Base-by-base conservation (phyloP, 352 stramenopile species). In the Phytophthora syringae region DNA sequence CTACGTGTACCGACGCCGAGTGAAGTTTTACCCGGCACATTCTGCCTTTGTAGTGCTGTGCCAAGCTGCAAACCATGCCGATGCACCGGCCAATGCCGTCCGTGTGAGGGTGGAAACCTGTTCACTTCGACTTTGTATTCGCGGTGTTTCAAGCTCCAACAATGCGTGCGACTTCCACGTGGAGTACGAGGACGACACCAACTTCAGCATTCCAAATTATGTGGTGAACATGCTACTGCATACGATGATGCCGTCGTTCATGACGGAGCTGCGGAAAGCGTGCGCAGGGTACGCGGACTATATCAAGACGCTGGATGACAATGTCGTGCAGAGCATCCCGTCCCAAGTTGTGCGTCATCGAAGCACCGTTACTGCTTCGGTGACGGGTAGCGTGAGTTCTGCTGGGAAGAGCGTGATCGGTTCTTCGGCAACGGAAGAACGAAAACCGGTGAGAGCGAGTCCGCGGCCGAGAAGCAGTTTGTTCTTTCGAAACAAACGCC, bases 171-270 rank as follows among this genome's bases (percentile, higher is more conserved):
- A 90, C 36, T 77, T 93, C 37, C 83, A 86, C 64, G 62, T 89
- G 18, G 82, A 92, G 61, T 94, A 93, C 54, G 80, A 88, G 45
- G 86, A 92, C 55, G 86, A 94, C 34, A 92, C 84, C 7, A 83
- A 90, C 56, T 92, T 92, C 49, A 85, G 77, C 47, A 84, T 92
- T 36, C 86, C 86, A 0, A 90, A 90, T 42, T 91, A 88, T 36
- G 60, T 80, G 39, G 61, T 94, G 30, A 90, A 80, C 51, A 68
- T 82, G 53, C 60, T 91, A 15, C 42, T 94, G 21, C 70, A 70
- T 18, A 76, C 70, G 9, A 77, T 76, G 51, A 67, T 93, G 47
- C 77, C 84, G 7, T 70, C 76, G 32, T 92, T 91, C 67, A 77
- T 94, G 69, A 84, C 67, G 21, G 70, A 87, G 13, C 39, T 94